These are phyloP conservation scores for Hortiboletus flavorubellus DNA, from an alignment of 768 basidiomycete species.

Conservation along the genomic window DNA sequence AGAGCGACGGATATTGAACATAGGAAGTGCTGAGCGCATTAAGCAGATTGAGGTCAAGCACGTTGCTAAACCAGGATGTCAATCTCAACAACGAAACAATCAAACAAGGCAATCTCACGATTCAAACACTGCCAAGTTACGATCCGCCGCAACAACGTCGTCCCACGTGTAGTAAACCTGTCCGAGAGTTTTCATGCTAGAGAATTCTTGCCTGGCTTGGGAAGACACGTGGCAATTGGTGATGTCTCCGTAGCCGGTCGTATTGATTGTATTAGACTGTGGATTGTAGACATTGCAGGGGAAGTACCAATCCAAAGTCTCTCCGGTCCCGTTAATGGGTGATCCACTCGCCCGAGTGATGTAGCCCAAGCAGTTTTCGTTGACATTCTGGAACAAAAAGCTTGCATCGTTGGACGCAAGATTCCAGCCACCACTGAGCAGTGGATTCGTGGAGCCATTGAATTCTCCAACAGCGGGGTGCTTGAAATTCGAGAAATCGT, in stretches of 20 bases:
- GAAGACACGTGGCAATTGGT: conserved; percentile 72
- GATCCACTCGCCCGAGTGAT: conserved; percentile 71
- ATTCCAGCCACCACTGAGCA: conserved; percentile 72
- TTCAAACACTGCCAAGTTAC: conserved; percentile 93
- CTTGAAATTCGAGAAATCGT: conserved; percentile 83
- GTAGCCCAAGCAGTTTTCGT: conserved; percentile 74
- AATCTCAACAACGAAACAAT: conserved; percentile 1
- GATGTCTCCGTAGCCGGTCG: conserved; percentile 59
- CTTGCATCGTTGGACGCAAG: conserved; percentile 87
- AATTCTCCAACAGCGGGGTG: conserved; percentile 75
- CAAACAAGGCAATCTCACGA: conserved; percentile 53
- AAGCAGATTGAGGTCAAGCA: conserved; percentile 86
- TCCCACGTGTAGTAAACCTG: conserved; percentile 96
- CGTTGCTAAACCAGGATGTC: conserved; percentile 46
- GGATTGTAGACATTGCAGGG: conserved; percentile 86
- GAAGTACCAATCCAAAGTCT: conserved; percentile 88
- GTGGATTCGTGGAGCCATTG: conserved; percentile 79
- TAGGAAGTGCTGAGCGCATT: conserved; percentile 79
- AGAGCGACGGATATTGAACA: conserved; percentile 79
- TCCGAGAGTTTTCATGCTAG: conserved; percentile 55
- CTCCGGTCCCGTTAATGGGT: conserved; percentile 61
- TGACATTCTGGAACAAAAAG: conserved; percentile 93
- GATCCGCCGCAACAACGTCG: conserved; percentile 59
- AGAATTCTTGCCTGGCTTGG: conserved; percentile 51
- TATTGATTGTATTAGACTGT: conserved; percentile 68